These are phyloP conservation scores for Hypoxylon sp. DNA, from an alignment of 2,329 filamentous ascomycete species.

Conservation along the genomic window DNA sequence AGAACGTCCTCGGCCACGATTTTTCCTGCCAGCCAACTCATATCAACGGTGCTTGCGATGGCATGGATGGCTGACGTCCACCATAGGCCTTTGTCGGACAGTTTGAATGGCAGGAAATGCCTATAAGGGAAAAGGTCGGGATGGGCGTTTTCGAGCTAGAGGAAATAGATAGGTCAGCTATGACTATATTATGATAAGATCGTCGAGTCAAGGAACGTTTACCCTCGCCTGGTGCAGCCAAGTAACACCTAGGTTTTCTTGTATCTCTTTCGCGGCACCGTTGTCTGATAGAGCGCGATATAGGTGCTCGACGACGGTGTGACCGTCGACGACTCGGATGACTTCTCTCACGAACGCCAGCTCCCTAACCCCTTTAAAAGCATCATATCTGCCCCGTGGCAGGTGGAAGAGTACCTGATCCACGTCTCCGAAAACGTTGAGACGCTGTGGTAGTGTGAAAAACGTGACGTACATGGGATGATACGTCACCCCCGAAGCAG, in stretches of 20 bases:
- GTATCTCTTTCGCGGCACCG: constrained; percentile 23
- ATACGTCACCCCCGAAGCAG: constrained; percentile 35
- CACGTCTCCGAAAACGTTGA: constrained; percentile 20
- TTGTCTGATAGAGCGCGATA: constrained; percentile 41
- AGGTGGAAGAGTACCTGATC: constrained; percentile 38
- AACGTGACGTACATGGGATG: constrained; percentile 33
- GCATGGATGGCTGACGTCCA: constrained; percentile 49
- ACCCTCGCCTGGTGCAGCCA: constrained; percentile 42
- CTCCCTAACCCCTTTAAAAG: constrained; percentile 27
- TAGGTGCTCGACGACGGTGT: constrained; percentile 35
- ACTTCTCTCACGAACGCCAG: constrained; percentile 39
- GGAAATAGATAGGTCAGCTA: constrained; percentile 3
- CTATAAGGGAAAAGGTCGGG: constrained; percentile 36
- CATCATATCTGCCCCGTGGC: constrained; percentile 6
- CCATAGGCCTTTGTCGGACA: constrained; percentile 47
- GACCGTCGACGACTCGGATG: constrained; percentile 10
- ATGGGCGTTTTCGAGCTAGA: constrained; percentile 48
- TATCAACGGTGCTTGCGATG: constrained; percentile 46
- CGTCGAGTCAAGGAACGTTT: constrained; percentile 8
- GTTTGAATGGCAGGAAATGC: constrained; percentile 41
- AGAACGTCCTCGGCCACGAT: constrained; percentile 47
- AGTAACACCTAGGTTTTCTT: constrained; percentile 30
- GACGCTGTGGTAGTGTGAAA: constrained; percentile 34
- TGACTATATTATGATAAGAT: neutral
- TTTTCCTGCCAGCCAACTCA: constrained; percentile 49